phyloP scores from a whole-genome alignment of 1,284 basidiomycete species.

The Laetiporus sulphureus region DNA sequence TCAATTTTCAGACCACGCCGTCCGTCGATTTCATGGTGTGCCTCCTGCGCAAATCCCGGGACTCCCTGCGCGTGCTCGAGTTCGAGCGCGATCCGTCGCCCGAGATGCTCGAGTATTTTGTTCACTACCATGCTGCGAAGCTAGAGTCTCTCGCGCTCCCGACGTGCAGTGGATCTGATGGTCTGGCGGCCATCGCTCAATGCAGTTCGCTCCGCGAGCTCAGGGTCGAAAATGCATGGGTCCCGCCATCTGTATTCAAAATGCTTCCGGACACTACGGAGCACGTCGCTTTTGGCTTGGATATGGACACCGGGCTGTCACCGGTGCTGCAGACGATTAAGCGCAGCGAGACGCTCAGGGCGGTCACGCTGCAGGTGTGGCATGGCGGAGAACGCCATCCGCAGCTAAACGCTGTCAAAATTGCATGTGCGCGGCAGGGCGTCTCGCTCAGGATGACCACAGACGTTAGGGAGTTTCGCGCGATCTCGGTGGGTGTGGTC shows the following conservation, averaged over 20 bases:
- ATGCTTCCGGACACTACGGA: slow-evolving; percentile 42
- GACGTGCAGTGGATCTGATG: slow-evolving; percentile 40
- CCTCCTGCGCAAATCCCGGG: slow-evolving; percentile 53
- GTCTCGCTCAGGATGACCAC: slow-evolving; percentile 19
- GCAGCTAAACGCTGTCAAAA: slow-evolving; percentile 18
- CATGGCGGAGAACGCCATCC: slow-evolving; percentile 20
- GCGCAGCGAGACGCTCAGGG: slow-evolving; percentile 16
- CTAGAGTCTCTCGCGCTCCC: slow-evolving; percentile 53
- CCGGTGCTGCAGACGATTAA: slow-evolving; percentile 33
- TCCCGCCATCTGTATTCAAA: slow-evolving; percentile 39
- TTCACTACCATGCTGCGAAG: slow-evolving; percentile 37
- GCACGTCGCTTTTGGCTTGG: slow-evolving; percentile 52
- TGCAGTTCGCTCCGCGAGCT: slow-evolving; percentile 47
- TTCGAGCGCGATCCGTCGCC: slow-evolving; percentile 50
- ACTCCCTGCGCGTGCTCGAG: slow-evolving; percentile 44
- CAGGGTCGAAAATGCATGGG: slow-evolving; percentile 42
- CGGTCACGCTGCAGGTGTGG: slow-evolving; percentile 24
- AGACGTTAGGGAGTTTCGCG: slow-evolving; percentile 21
- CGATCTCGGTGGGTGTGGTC: slow-evolving; percentile 15
- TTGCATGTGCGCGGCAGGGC: slow-evolving; percentile 23
- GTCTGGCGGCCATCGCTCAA: slow-evolving; percentile 36
- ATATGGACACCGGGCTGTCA: slow-evolving; percentile 45
- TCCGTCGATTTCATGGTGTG: slow-evolving; percentile 56
- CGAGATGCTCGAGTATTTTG: slow-evolving; percentile 45
- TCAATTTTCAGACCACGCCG: slow-evolving; percentile 55